Evolutionary conservation across 257 asterid species (phyloP).

Genomic region (Capsicum baccatum): DNA sequence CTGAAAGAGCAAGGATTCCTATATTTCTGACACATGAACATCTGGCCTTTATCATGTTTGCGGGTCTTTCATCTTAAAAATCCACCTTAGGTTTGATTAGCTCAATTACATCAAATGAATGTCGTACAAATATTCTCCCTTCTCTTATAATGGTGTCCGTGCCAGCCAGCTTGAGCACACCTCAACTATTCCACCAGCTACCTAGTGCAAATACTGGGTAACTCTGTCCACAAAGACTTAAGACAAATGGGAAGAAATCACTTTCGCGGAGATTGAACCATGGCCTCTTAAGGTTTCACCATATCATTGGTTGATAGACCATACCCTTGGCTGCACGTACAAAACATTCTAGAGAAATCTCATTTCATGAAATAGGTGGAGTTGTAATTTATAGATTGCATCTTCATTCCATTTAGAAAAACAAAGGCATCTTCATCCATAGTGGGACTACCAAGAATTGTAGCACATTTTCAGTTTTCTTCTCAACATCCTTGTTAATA

Average conservation of each 20-base stretch:
- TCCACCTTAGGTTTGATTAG: slow-evolving; percentile 6
- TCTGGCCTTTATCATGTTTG: slow-evolving; percentile 4
- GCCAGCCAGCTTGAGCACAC: neutral
- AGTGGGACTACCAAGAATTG: neutral
- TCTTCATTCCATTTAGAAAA: neutral
- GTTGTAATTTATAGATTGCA: neutral
- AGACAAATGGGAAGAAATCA: neutral
- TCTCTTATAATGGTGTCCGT: neutral
- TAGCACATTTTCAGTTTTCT: slow-evolving; percentile 17
- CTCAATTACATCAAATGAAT: neutral
- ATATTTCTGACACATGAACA: neutral
- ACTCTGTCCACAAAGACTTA: neutral
- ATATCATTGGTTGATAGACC: neutral
- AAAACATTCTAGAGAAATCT: neutral
- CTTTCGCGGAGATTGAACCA: neutral
- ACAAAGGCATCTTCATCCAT: neutral
- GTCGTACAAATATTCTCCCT: neutral
- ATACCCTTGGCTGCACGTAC: neutral
- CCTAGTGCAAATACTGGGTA: neutral
- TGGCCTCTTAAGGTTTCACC: neutral
- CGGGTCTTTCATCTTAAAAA: neutral
- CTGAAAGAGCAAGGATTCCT: slow-evolving; percentile 16
- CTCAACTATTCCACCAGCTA: neutral
- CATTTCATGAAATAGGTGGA: neutral
- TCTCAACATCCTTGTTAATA: neutral